Conservation (phyloP, 2,329 filamentous ascomycete genomes). For the Arthroderma sp. region DNA sequence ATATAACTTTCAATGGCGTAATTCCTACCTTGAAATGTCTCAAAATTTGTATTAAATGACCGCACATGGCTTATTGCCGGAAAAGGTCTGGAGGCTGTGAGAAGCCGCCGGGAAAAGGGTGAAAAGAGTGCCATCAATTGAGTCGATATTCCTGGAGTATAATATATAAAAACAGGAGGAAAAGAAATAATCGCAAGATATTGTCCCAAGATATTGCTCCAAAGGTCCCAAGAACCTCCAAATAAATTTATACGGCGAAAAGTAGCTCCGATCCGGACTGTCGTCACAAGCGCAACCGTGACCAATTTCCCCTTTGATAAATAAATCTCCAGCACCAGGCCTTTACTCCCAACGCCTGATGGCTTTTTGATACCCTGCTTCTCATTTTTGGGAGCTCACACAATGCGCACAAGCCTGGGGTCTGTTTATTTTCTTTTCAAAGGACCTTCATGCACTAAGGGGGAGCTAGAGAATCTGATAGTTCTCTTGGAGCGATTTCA, state of each 20-base stretch:
- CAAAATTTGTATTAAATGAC: conserved; percentile 30
- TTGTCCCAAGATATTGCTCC: background rate
- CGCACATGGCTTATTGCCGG: background rate
- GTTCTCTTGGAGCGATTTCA: background rate
- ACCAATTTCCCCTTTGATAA: conserved; percentile 4
- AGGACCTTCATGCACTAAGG: background rate
- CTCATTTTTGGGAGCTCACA: background rate
- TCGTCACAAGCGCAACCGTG: background rate
- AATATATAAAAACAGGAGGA: background rate
- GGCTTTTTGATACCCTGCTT: background rate
- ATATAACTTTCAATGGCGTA: background rate
- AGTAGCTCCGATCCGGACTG: conserved; percentile 8
- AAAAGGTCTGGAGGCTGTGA: background rate
- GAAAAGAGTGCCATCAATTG: background rate
- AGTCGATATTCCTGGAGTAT: background rate
- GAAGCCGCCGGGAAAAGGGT: background rate
- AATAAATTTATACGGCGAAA: conserved; percentile 2
- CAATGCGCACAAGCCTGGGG: background rate
- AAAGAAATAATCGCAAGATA: too few species aligned
- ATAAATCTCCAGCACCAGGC: background rate
- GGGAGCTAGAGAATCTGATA: background rate
- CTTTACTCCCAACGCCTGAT: background rate
- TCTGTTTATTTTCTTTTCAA: too few species aligned
- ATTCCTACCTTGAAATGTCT: conserved; percentile 26
- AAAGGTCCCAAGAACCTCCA: background rate